Base-by-base conservation (phyloP, 192 early-diverging fungal species). In the Pilaira anomala region DNA sequence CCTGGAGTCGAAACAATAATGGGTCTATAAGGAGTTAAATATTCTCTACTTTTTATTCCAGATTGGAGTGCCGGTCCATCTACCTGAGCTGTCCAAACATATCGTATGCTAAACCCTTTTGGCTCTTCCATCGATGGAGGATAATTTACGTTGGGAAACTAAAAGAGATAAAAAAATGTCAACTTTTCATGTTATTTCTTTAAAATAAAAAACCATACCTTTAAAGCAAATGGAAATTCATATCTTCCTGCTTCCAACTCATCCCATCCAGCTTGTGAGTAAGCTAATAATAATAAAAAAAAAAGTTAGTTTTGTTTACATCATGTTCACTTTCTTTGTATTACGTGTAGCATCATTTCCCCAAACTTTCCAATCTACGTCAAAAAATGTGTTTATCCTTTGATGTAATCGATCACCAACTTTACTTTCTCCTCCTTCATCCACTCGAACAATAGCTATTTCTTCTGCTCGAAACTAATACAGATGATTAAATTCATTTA, bases 111-210 rank as follows among this genome's bases (percentile, higher is more conserved):
- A 41, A 70, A 74, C 11, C 65, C 71, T 28, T 54, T 39, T 30
- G 71, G 71, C 29, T 74, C 75, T 62, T 77, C 75, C 29, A 77
- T 57, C 0, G 72, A 74, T 11, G 75, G 75, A 8, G 75, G 75
- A 55, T 69, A 74, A 39, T 77, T 77, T 21, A 74, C 67, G 36
- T 73, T 69, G 2, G 75, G 75, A 22, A 77, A 69, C 75, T 77
- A 29, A 12, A 19, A 39, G n/a, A n/a, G n/a, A n/a, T n/a, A n/a
- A n/a, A 8, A 25, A 3, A 11, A 6, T 14, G 16, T 8, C 41
- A 48, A 30, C 14, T 18, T 19, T 1, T 18, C 4, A 3, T 7
- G 41, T 52, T 9, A 26, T 28, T 16, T 16, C 5, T 7, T 12
- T 5, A 61, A 18, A 9, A 2, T 18, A 56, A 6, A 36, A 41